Conservation (phyloP, 2,329 filamentous ascomycete species). For the Pyrenochaeta sp. region DNA sequence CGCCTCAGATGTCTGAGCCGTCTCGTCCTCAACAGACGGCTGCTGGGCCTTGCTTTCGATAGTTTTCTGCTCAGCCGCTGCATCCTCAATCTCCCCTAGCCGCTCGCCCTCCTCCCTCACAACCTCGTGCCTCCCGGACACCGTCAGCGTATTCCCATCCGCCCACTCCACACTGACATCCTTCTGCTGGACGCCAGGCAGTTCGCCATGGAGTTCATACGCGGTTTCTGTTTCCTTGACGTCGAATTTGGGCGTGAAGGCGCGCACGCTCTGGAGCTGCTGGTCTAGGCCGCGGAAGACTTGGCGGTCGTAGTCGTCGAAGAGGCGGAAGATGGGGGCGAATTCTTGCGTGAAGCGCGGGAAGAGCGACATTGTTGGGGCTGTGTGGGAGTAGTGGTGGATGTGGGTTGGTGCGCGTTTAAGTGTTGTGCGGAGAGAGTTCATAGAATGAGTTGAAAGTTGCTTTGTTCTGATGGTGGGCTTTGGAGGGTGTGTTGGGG, state of each 20-base stretch:
- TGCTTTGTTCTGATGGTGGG: conserved; percentile 38
- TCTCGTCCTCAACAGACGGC: conserved; percentile 72
- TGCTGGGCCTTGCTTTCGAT: conserved; percentile 44
- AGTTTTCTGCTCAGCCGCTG: conserved; percentile 25
- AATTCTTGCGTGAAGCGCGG: conserved; percentile 51
- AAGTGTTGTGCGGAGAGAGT: conserved; percentile 45
- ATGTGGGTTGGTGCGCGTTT: conserved; percentile 32
- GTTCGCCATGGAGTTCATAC: conserved; percentile 82
- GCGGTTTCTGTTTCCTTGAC: conserved; percentile 71
- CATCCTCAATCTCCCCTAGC: conserved; percentile 57
- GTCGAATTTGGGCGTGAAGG: conserved; percentile 81
- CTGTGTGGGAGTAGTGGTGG: conserved; percentile 30
- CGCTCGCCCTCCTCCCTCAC: conserved; percentile 64
- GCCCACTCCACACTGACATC: conserved; percentile 80
- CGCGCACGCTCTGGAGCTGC: conserved; percentile 47
- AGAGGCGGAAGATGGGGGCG: conserved; percentile 56
- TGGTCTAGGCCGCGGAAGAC: conserved; percentile 36
- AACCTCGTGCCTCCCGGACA: conserved; percentile 74
- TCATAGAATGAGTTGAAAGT: conserved; percentile 43
- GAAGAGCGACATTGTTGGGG: conserved; percentile 51
- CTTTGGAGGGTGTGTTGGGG: conserved; percentile 8
- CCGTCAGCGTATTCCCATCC: conserved; percentile 74
- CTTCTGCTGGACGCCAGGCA: conserved; percentile 77
- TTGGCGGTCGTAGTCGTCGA: conserved; percentile 56
- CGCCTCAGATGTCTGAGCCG: conserved; percentile 28